Conservation (phyloP, 805 yeast genomes). For the Cyberlindnera sargentensis region DNA sequence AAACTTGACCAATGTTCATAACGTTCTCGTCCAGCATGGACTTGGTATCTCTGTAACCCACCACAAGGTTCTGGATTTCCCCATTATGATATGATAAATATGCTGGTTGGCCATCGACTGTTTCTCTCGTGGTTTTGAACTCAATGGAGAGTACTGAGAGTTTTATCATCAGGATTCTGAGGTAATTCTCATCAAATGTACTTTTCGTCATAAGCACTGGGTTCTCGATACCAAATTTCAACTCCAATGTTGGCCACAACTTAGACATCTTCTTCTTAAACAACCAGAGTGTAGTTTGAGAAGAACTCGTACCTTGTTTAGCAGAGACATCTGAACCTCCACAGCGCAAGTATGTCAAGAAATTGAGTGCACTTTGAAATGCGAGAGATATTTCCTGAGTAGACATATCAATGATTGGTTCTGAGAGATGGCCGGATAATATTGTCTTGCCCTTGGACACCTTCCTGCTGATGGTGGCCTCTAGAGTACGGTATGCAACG, state of each 20-base stretch:
- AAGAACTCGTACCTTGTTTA: not conserved
- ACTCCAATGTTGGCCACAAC: constrained; percentile 28
- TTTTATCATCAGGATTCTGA: constrained; percentile 25
- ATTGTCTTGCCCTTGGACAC: constrained; percentile 28
- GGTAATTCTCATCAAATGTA: constrained; percentile 23
- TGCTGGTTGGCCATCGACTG: constrained; percentile 17
- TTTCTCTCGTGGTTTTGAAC: constrained; percentile 7
- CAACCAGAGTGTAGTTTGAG: constrained; percentile 3
- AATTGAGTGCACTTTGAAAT: constrained; percentile 20
- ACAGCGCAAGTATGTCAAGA: constrained; percentile 7
- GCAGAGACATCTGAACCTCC: not conserved
- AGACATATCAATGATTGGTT: constrained; percentile 38
- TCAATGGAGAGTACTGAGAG: constrained; percentile 19
- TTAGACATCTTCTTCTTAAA: constrained; percentile 13
- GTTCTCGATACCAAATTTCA: constrained; percentile 34
- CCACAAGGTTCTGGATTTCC: constrained; percentile 9
- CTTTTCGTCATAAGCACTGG: constrained; percentile 29
- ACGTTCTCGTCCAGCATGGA: constrained; percentile 4
- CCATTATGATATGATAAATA: constrained; percentile 10
- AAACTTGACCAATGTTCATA: constrained; percentile 11
- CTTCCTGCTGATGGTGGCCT: constrained; percentile 16
- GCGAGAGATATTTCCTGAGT: constrained; percentile 32
- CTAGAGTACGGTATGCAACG: constrained; percentile 28
- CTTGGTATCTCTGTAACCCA: constrained; percentile 14
- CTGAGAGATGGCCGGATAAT: constrained; percentile 34